phyloP scores from a whole-genome alignment of 2,329 filamentous ascomycete genomes.

The Cordyceps militaris region DNA sequence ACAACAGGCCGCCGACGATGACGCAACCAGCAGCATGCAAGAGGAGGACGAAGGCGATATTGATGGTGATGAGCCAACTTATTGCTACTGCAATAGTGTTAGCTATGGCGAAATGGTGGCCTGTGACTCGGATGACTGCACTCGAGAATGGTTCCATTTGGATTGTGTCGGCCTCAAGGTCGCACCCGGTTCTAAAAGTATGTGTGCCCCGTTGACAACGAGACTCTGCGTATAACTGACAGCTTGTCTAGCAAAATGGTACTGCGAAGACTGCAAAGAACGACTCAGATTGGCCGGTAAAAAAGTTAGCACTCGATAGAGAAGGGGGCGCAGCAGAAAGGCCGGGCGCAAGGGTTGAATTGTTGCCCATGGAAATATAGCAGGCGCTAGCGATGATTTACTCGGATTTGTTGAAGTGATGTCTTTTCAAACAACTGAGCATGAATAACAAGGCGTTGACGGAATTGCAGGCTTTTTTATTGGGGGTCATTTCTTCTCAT shows the following conservation, averaged over 20 bases:
- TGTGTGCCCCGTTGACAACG: slow-evolving; percentile 28
- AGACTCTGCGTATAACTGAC: slow-evolving; percentile 21
- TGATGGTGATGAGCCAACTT: slow-evolving; percentile 64
- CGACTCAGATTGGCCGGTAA: slow-evolving; percentile 50
- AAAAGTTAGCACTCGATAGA: slow-evolving; percentile 41
- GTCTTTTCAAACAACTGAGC: slow-evolving; percentile 8
- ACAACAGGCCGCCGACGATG: slow-evolving; percentile 33
- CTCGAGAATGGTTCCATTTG: slow-evolving; percentile 76
- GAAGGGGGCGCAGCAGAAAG: not conserved
- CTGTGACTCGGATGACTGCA: slow-evolving; percentile 66
- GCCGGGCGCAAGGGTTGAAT: not conserved
- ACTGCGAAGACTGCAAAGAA: slow-evolving; percentile 71
- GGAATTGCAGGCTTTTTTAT: not conserved
- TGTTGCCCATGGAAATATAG: not conserved
- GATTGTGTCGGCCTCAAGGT: slow-evolving; percentile 74
- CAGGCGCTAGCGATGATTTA: not conserved
- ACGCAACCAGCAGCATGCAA: slow-evolving; percentile 35
- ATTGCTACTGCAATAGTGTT: slow-evolving; percentile 74
- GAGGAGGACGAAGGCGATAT: slow-evolving; percentile 47
- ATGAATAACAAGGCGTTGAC: slow-evolving; percentile 11
- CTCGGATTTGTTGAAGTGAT: slow-evolving; percentile 3
- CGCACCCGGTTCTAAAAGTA: slow-evolving; percentile 69
- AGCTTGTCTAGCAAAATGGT: slow-evolving; percentile 61
- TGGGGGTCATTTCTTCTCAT: not conserved
- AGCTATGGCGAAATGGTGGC: slow-evolving; percentile 83